Evolutionary conservation across 495 filamentous ascomycete genomes (phyloP).

Genomic region (Glonium stellatum): DNA sequence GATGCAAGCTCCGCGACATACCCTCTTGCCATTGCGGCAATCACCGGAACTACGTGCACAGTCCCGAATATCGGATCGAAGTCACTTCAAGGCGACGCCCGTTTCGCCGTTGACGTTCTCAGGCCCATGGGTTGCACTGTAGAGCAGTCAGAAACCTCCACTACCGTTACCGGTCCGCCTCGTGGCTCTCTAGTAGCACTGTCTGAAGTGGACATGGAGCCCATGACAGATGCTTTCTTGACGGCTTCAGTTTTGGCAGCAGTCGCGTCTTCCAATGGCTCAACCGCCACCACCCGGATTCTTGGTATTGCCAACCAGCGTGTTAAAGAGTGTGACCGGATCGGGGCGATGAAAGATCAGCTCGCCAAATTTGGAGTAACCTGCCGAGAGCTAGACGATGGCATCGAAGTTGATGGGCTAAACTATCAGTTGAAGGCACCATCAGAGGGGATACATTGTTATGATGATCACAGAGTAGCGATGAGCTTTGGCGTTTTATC

Average conservation of each 20-base stretch:
- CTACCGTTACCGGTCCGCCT: constrained; percentile 85
- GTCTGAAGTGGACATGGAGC: constrained; percentile 89
- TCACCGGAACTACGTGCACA: constrained; percentile 89
- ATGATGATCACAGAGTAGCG: constrained; percentile 95
- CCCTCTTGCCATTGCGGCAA: constrained; percentile 87
- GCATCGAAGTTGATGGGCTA: constrained; percentile 52
- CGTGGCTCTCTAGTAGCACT: constrained; percentile 62
- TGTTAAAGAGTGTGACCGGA: constrained; percentile 97
- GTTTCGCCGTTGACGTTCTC: constrained; percentile 87
- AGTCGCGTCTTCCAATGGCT: constrained; percentile 55
- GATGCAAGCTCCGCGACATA: constrained; percentile 98
- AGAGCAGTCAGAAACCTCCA: constrained; percentile 74
- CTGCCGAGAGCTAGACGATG: constrained; percentile 84
- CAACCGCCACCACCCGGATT: constrained; percentile 66
- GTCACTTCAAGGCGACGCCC: constrained; percentile 91
- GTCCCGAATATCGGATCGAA: constrained; percentile 91
- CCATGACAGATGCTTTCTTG: constrained; percentile 98
- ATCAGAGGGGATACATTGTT: constrained; percentile 71
- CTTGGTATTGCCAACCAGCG: constrained; percentile 97
- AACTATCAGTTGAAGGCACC: constrained; percentile 39
- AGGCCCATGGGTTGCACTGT: constrained; percentile 91
- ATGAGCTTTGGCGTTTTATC: constrained; percentile 97
- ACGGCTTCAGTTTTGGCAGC: constrained; percentile 90
- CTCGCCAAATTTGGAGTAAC: constrained; percentile 91
- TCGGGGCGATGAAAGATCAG: constrained; percentile 91